These are phyloP conservation scores for Claviceps quebecensis DNA, from an alignment of 2,329 filamentous ascomycete species.

Conservation along the genomic window DNA sequence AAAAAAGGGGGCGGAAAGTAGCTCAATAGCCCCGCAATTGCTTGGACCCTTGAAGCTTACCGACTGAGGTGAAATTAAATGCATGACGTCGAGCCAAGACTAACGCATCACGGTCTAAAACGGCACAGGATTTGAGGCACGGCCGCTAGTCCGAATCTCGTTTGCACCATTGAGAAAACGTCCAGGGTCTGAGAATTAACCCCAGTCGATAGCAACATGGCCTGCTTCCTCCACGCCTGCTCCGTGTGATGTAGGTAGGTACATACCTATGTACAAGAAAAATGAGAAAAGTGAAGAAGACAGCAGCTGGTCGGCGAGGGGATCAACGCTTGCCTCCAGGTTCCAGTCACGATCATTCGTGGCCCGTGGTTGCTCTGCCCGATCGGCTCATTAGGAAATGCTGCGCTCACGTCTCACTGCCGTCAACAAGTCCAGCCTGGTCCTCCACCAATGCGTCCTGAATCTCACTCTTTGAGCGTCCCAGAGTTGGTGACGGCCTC, in stretches of 20 bases:
- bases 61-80: neutral
- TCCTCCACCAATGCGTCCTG: too few relatives aligned
- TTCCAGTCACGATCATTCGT: too few relatives aligned
- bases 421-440: neutral
- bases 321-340: too few relatives aligned
- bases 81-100: neutral
- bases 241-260: neutral
- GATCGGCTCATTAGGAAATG: conserved; percentile 2
- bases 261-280: neutral
- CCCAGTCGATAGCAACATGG: neutral
- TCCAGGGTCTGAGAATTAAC: neutral
- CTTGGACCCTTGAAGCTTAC: neutral
- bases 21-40: neutral
- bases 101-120: neutral
- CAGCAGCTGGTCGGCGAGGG: too few relatives aligned
- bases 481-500: too few relatives aligned
- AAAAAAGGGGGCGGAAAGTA: neutral
- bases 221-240: neutral
- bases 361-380: neutral
- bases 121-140: neutral
- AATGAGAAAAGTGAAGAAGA: neutral
- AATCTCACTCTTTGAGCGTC: too few relatives aligned
- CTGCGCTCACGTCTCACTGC: conserved; percentile 36
- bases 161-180: neutral
- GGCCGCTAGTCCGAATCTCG: neutral